Evolutionary conservation across 306 rosid genomes (phyloP).

Genomic region (Gillenia trifoliata): DNA sequence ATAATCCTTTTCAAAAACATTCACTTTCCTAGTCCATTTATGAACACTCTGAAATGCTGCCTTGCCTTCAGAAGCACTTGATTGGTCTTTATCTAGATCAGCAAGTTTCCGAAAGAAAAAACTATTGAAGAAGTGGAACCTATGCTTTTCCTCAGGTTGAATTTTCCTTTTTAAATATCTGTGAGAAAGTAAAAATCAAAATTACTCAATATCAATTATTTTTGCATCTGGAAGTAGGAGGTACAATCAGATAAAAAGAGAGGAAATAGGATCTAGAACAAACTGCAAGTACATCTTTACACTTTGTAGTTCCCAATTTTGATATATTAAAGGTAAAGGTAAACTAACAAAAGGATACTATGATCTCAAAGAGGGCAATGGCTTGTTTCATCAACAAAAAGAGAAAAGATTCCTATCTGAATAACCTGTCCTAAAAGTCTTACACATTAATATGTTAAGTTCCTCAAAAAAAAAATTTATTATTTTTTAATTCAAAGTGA

Average conservation of each 20-base stretch:
- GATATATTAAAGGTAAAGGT: not conserved
- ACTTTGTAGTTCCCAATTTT: not conserved
- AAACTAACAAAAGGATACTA: not conserved
- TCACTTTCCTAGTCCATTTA: conserved; percentile 72
- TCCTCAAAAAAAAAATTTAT: not conserved
- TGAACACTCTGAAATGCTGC: conserved; percentile 60
- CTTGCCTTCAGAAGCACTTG: conserved; percentile 51
- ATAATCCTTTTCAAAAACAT: conserved; percentile 60
- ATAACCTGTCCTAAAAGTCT: not conserved
- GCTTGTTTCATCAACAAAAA: no score
- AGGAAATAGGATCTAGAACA: not conserved
- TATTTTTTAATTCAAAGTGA: no score
- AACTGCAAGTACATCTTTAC: not conserved
- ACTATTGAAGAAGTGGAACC: conserved; percentile 69
- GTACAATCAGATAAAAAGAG: not conserved
- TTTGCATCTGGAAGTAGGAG: not conserved
- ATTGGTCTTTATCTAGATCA: conserved; percentile 62
- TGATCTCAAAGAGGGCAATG: no score
- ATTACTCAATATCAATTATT: conserved; percentile 6
- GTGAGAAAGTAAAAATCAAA: conserved; percentile 20
- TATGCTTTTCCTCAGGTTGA: conserved; percentile 29
- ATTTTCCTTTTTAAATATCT: conserved; percentile 59
- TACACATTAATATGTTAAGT: not conserved
- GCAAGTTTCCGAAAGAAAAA: conserved; percentile 82
- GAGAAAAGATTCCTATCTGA: not conserved